These are phyloP conservation scores for Hypoxylon fragiforme DNA, from an alignment of 495 filamentous ascomycete species.

Conservation along the genomic window DNA sequence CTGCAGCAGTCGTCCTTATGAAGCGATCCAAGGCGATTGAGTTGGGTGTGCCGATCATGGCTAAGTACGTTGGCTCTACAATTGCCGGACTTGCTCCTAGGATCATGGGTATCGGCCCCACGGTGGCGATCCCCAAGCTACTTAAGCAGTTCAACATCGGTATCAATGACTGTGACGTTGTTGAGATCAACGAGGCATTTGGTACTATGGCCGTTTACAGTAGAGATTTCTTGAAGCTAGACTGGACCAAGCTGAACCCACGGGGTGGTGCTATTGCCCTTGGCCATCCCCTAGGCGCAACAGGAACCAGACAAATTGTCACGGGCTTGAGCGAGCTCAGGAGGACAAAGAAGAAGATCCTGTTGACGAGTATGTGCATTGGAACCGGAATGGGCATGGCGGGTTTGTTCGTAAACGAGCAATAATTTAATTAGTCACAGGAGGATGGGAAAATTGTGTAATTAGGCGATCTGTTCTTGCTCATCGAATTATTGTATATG, in stretches of 20 bases:
- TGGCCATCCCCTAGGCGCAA: slow-evolving; percentile 81
- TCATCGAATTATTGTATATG: not conserved
- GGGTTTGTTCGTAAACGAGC: slow-evolving; percentile 81
- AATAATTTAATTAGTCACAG: slow-evolving; percentile 36
- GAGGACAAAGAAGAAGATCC: slow-evolving; percentile 77
- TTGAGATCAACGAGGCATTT: slow-evolving; percentile 97
- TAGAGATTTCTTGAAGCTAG: slow-evolving; percentile 72
- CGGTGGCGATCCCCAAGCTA: slow-evolving; percentile 92
- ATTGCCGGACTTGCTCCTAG: slow-evolving; percentile 86
- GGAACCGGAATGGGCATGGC: slow-evolving; percentile 84
- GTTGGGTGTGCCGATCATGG: slow-evolving; percentile 88
- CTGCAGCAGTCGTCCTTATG: slow-evolving; percentile 90
- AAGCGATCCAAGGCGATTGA: slow-evolving; percentile 85
- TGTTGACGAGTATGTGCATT: slow-evolving; percentile 88
- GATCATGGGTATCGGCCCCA: slow-evolving; percentile 97
- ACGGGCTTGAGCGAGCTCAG: slow-evolving; percentile 82
- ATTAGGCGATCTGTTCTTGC: not conserved
- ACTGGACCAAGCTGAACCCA: slow-evolving; percentile 85
- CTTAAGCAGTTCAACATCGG: slow-evolving; percentile 75
- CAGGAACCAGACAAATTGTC: slow-evolving; percentile 78
- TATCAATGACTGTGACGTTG: slow-evolving; percentile 83
- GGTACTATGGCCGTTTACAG: slow-evolving; percentile 98
- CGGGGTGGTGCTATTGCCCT: slow-evolving; percentile 78
- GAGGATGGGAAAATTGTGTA: not conserved
- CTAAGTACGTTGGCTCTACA: slow-evolving; percentile 91